These are phyloP conservation scores for Epichloe festucae DNA, from an alignment of 2,329 filamentous ascomycete genomes.

Conservation along the genomic window DNA sequence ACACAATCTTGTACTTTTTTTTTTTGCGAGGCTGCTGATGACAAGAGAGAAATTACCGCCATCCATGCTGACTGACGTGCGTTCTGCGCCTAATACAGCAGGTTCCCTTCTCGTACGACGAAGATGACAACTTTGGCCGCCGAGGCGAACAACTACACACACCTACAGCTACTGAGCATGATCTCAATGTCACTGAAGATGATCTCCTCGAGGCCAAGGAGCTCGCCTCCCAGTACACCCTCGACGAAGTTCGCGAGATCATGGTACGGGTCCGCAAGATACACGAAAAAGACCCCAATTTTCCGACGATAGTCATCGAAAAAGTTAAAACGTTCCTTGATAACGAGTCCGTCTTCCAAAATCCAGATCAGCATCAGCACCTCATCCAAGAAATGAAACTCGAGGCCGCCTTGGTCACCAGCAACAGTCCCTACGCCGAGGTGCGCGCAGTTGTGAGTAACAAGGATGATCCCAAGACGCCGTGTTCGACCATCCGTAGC, in stretches of 20 bases:
- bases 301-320: conserved; percentile 24
- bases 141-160: conserved; percentile 14
- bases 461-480: conserved; percentile 35
- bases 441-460: conserved; percentile 44
- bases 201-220: conserved; percentile 33
- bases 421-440: conserved; percentile 44
- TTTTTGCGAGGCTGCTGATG: neutral
- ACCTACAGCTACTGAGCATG: conserved; percentile 19
- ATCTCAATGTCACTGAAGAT: conserved; percentile 32
- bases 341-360: conserved; percentile 29
- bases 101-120: conserved; percentile 26
- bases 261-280: conserved; percentile 27
- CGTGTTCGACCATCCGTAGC: conserved; percentile 40
- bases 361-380: conserved; percentile 33
- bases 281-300: conserved; percentile 31
- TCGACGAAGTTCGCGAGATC: conserved; percentile 30
- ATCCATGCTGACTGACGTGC: neutral
- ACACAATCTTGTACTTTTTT: neutral
- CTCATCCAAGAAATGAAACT: conserved; percentile 42
- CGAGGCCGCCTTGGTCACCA: conserved; percentile 39
- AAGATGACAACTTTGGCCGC: conserved; percentile 22
- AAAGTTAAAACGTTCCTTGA: conserved; percentile 30
- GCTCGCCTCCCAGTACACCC: conserved; percentile 27
- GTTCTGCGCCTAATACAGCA: conserved; percentile 8
- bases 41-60: neutral